Evolutionary conservation across 2,329 filamentous ascomycete genomes (phyloP).

Genomic region (Lizonia empirigonia): DNA sequence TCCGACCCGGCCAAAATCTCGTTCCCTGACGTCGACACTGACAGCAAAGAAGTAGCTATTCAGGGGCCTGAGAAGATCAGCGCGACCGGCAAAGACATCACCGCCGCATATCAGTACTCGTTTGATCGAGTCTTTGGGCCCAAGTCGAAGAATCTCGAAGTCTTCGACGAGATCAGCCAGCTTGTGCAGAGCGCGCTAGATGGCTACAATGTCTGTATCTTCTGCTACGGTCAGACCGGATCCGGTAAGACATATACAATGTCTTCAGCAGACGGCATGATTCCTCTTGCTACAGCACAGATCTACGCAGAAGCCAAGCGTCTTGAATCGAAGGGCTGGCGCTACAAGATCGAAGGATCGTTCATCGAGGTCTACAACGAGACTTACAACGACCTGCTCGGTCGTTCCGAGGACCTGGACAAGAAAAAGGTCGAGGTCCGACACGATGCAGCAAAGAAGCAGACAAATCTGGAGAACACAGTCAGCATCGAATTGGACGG

Average conservation of each 20-base stretch:
- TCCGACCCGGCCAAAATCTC: constrained; percentile 71
- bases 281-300: constrained; percentile 88
- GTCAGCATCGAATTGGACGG: constrained; percentile 78
- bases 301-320: constrained; percentile 88
- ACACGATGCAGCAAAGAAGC: constrained; percentile 81
- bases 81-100: constrained; percentile 74
- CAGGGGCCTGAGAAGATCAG: constrained; percentile 83
- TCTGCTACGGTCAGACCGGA: constrained; percentile 97
- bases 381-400: constrained; percentile 88
- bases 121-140: constrained; percentile 94
- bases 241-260: constrained; percentile 98
- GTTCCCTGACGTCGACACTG: constrained; percentile 79
- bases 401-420: constrained; percentile 70
- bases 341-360: constrained; percentile 89
- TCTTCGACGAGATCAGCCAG: constrained; percentile 96
- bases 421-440: constrained; percentile 88
- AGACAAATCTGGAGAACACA: constrained; percentile 81
- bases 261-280: constrained; percentile 95
- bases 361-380: constrained; percentile 99
- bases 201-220: constrained; percentile 98
- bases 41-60: constrained; percentile 84
- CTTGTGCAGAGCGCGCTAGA: constrained; percentile 95
- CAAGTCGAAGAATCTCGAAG: constrained; percentile 75
- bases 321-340: constrained; percentile 90
- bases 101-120: constrained; percentile 82